Conservation (phyloP, 1,139 yeast genomes). For the Zhuliangozyma blackwelliae region DNA sequence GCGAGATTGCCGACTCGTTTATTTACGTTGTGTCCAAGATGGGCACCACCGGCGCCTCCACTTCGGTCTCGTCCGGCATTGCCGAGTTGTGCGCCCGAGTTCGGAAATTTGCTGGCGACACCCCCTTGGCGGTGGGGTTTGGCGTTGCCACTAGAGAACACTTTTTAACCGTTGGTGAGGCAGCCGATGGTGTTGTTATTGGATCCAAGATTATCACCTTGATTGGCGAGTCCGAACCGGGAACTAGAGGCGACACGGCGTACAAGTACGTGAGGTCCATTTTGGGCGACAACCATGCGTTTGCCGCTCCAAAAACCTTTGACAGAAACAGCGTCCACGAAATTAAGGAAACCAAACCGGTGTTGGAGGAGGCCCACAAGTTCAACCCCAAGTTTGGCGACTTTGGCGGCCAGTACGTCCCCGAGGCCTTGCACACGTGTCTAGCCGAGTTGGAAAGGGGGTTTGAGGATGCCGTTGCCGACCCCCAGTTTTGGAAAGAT, state of each 20-base stretch:
- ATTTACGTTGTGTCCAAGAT: constrained; percentile 93
- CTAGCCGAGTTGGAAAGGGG: constrained; percentile 83
- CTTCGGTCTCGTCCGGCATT: constrained; percentile 60
- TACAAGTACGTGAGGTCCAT: constrained; percentile 65
- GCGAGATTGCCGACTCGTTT: constrained; percentile 88
- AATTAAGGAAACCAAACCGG: constrained; percentile 27
- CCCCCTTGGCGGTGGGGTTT: constrained; percentile 93
- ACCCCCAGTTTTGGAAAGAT: constrained; percentile 90
- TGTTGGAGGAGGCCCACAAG: constrained; percentile 52
- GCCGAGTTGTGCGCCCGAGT: constrained; percentile 71
- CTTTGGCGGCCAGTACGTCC: constrained; percentile 98
- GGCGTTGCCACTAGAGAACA: constrained; percentile 96
- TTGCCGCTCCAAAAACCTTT: constrained; percentile 28
- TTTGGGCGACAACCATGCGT: constrained; percentile 54
- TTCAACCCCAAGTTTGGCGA: constrained; percentile 82
- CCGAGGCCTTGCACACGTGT: constrained; percentile 92
- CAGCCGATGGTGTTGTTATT: constrained; percentile 92
- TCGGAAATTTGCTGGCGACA: constrained; percentile 65
- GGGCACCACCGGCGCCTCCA: constrained; percentile 94
- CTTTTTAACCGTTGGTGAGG: constrained; percentile 69
- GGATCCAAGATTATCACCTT: constrained; percentile 80
- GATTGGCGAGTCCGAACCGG: constrained; percentile 60
- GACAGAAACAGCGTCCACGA: constrained; percentile 16
- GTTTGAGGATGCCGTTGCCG: constrained; percentile 82
- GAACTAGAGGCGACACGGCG: constrained; percentile 58